Evolutionary conservation across 305 asterid genomes (phyloP).

Genomic region (Plantago rigida): DNA sequence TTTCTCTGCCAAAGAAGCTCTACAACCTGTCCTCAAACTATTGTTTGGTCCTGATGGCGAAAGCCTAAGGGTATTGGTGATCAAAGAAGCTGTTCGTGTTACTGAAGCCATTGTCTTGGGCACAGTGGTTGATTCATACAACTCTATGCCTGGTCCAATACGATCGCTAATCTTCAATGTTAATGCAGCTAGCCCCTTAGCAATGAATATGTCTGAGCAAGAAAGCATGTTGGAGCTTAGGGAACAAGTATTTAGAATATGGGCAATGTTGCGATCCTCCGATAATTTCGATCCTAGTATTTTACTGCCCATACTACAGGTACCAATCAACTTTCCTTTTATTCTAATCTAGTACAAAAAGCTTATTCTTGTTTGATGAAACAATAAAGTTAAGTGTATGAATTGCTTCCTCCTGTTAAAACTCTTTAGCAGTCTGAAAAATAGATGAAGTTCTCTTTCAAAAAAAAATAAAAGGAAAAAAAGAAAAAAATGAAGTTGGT

Average conservation of each 20-base stretch:
- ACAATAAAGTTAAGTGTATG: too few species aligned
- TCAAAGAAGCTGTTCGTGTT: slow-evolving; percentile 76
- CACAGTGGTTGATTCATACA: slow-evolving; percentile 66
- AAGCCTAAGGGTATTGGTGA: slow-evolving; percentile 65
- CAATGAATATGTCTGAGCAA: slow-evolving; percentile 49
- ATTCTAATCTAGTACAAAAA: not conserved
- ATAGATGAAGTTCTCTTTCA: too few species aligned
- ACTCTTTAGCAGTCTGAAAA: too few species aligned
- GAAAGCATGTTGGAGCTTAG: slow-evolving; percentile 80
- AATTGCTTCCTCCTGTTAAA: too few species aligned
- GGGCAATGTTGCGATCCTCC: slow-evolving; percentile 74
- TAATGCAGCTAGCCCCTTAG: slow-evolving; percentile 46
- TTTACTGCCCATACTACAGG: slow-evolving; percentile 87
- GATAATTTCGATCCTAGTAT: slow-evolving; percentile 74
- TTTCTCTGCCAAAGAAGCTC: slow-evolving; percentile 86
- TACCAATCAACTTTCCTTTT: slow-evolving; percentile 26
- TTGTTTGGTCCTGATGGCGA: slow-evolving; percentile 83
- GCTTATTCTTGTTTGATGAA: too few species aligned
- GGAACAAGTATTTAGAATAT: slow-evolving; percentile 80
- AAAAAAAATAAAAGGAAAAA: too few species aligned
- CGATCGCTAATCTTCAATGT: slow-evolving; percentile 46
- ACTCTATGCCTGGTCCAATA: slow-evolving; percentile 46
- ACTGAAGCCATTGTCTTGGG: slow-evolving; percentile 81
- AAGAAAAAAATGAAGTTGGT: too few species aligned
- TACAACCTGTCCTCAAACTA: slow-evolving; percentile 88